Conservation (phyloP, 2,329 filamentous ascomycete genomes). For the Fusarium irregulare region DNA sequence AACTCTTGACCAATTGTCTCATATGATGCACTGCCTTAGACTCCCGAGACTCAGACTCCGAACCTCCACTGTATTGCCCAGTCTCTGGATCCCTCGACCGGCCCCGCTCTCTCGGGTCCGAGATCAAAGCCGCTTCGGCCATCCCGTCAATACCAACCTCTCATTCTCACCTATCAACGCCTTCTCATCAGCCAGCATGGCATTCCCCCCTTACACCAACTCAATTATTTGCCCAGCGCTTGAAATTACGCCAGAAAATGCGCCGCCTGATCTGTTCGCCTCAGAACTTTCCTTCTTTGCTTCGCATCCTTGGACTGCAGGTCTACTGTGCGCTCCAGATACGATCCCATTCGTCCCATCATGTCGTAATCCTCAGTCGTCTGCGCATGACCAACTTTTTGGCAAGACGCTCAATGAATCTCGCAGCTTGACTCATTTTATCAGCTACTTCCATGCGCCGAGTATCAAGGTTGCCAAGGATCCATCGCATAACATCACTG, state of each 20-base stretch:
- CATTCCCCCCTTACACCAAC: constrained; percentile 30
- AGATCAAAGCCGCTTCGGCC: background rate
- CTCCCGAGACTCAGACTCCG: constrained; percentile 17
- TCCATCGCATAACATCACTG: constrained; percentile 43
- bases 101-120: constrained; percentile 24
- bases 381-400: constrained; percentile 51
- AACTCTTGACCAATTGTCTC: background rate
- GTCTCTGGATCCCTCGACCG: constrained; percentile 15
- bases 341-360: constrained; percentile 51
- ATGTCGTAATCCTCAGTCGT: constrained; percentile 48
- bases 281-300: constrained; percentile 49
- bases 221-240: constrained; percentile 50
- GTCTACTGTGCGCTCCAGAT: constrained; percentile 44
- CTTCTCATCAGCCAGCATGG: constrained; percentile 36
- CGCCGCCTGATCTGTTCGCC: constrained; percentile 43
- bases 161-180: constrained; percentile 18
- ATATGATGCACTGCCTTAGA: constrained; percentile 29
- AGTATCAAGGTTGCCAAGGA: constrained; percentile 43
- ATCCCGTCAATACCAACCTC: constrained; percentile 6
- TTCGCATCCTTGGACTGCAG: constrained; percentile 52
- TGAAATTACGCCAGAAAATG: constrained; percentile 44
- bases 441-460: constrained; percentile 50
- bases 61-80: constrained; percentile 25
- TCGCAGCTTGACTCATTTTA: constrained; percentile 49
- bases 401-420: constrained; percentile 47